Percentiles rank a stretch among this genome's conserved stretches.
phyloP scores from a whole-genome alignment of 371 early-diverging fungal species.

The Zancudomyces culisetae region DNA sequence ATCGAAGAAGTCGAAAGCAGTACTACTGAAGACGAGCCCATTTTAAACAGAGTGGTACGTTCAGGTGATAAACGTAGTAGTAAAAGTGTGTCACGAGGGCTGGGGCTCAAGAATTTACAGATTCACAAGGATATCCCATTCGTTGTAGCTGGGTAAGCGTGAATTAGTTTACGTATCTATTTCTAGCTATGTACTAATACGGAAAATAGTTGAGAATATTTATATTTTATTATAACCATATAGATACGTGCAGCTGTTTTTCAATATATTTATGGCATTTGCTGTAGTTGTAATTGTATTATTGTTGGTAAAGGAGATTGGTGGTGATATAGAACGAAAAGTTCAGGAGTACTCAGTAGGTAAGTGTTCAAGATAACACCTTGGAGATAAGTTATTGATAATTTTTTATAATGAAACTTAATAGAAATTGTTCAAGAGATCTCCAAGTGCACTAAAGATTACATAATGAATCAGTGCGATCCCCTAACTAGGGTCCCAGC shows the following conservation, averaged over 20 bases:
- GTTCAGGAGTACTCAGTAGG: constrained; percentile 35
- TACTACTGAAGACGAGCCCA: no score
- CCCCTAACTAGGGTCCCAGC: constrained; percentile 53
- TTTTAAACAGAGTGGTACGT: no score
- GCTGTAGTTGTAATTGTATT: constrained; percentile 32
- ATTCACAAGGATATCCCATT: constrained; percentile 23
- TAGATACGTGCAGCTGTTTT: constrained; percentile 36
- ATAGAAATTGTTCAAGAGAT: constrained; percentile 39
- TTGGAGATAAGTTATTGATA: not conserved
- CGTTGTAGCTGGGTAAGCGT: constrained; percentile 11
- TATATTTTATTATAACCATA: not conserved
- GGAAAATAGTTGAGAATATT: no score
- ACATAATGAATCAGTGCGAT: constrained; percentile 53
- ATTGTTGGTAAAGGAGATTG: constrained; percentile 36
- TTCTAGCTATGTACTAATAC: no score
- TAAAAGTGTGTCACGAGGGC: no score
- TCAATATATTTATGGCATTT: constrained; percentile 34
- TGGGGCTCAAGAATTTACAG: constrained; percentile 9
- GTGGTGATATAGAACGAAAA: constrained; percentile 43
- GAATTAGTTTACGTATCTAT: no score
- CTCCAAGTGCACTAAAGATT: constrained; percentile 41
- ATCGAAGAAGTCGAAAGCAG: no score
- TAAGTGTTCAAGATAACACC: constrained; percentile 18
- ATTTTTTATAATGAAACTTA: not conserved
- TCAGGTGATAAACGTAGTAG: no score